Base-by-base conservation (phyloP, 805 yeast species). In the Cyberlindnera sargentensis region DNA sequence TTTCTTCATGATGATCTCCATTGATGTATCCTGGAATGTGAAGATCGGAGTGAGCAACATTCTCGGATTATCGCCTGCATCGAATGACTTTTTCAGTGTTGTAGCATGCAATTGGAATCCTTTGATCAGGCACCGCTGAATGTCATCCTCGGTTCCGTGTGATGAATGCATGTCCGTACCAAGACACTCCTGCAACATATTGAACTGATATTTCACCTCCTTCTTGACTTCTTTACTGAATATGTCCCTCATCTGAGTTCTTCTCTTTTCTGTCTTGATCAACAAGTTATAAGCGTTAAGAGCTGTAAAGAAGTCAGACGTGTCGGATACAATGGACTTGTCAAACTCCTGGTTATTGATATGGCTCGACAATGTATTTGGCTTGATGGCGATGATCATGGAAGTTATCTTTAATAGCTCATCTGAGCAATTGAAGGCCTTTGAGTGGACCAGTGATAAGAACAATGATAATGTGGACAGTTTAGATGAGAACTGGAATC, bases 171-270 rank as follows among this genome's bases (percentile, higher is more conserved):
- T 11, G 11, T n/a, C 20, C n/a, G 23, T 5, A 8, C 28, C 33
- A 5, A 34, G 9, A 8, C 7, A 6, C 3, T 33, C 33, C 25
- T 39, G 36, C 24, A 39, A 27, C 2, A 6, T 8, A n/a, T 8
- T 28, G 26, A 11, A 39, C 8, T 26, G 37, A 8, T 27, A 32
- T 33, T 84, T 26, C 45, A 15, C 65, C 57, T 53, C 37, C 11
- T 30, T 34, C 31, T 41, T 33, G 3, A 28, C 20, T 15, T 26
- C 37, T 3, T 39, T 47, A 8, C 41, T 31, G 4, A 47, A 31
- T 25, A 46, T 44, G 23, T 47, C 35, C n/a, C 36, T 32, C 9
- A 26, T 30, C 9, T 33, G n/a, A 29, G 34, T 34, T 25, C 30
- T 25, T 26, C 23, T 31, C 4, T 3, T 26, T 5, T 39, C 42